Percentiles rank a stretch among this genome's conserved stretches.
Conservation (phyloP, 177 flowering plant genomes). For the Vitis hybrid region DNA sequence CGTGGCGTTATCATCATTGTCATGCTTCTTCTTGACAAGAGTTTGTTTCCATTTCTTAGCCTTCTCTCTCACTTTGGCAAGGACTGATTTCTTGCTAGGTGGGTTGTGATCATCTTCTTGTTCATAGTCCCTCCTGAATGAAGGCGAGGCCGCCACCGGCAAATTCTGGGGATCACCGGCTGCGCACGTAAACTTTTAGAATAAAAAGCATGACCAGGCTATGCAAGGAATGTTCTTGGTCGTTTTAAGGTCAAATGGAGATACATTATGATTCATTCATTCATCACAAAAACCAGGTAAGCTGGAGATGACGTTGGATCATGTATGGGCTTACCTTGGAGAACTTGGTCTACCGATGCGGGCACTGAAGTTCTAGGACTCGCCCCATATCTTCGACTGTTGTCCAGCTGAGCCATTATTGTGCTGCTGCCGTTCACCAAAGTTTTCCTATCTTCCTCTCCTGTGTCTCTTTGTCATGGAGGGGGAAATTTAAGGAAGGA, state of each 20-base stretch:
- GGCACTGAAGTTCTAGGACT: constrained; percentile 14
- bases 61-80: constrained; percentile 68
- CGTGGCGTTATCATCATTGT: constrained; percentile 31
- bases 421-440: neutral
- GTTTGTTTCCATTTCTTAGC: constrained; percentile 54
- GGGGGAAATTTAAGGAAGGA: constrained; percentile 11
- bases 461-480: neutral
- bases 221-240: neutral
- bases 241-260: neutral
- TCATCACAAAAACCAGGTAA: neutral
- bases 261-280: neutral
- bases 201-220: neutral
- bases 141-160: constrained; percentile 21
- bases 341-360: constrained; percentile 40
- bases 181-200: neutral
- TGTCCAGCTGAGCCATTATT: constrained; percentile 26
- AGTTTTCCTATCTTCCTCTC: neutral
- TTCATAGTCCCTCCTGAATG: constrained; percentile 26
- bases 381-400: constrained; percentile 10
- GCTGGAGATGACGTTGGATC: too few relatives aligned
- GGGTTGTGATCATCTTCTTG: constrained; percentile 39
- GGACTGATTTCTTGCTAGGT: constrained; percentile 61
- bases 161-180: constrained; percentile 26
- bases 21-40: constrained; percentile 55
- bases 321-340: constrained; percentile 31